Evolutionary conservation across 2,329 filamentous ascomycete species (phyloP).

Genomic region (Neospermospora avenae): DNA sequence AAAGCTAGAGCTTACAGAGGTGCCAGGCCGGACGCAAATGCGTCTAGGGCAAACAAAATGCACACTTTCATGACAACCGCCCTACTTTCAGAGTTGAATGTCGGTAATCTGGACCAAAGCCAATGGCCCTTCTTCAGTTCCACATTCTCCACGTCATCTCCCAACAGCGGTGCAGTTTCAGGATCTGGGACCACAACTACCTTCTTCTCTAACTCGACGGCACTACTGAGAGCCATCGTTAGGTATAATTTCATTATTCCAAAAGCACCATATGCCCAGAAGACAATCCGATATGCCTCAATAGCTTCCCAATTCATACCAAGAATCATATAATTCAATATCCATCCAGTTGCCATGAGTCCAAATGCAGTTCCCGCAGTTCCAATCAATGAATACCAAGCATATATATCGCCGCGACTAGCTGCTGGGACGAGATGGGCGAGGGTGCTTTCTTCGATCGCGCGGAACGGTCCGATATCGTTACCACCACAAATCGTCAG

Average conservation of each 20-base stretch:
- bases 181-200: constrained; percentile 27
- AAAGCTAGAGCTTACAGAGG: constrained; percentile 50
- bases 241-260: constrained; percentile 56
- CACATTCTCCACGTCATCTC: constrained; percentile 20
- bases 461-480: constrained; percentile 61
- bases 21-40: constrained; percentile 67
- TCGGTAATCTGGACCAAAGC: constrained; percentile 44
- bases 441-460: constrained; percentile 58
- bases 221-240: constrained; percentile 46
- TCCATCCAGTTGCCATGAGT: constrained; percentile 56
- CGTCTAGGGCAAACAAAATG: constrained; percentile 65
- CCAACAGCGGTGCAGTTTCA: constrained; percentile 32
- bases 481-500: constrained; percentile 46
- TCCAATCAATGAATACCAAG: constrained; percentile 59
- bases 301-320: constrained; percentile 43
- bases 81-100: constrained; percentile 55
- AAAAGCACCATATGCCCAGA: constrained; percentile 53
- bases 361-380: constrained; percentile 59
- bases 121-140: constrained; percentile 26
- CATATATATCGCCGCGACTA: constrained; percentile 53
- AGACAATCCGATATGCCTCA: constrained; percentile 53
- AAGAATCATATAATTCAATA: constrained; percentile 48
- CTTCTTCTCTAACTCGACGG: constrained; percentile 39
- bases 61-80: constrained; percentile 58
- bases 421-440: constrained; percentile 50